A percentile compares a stretch with the other conserved stretches of the same genome.
Conservation (phyloP, 2,329 filamentous ascomycete species). For the Trichoderma sp. region DNA sequence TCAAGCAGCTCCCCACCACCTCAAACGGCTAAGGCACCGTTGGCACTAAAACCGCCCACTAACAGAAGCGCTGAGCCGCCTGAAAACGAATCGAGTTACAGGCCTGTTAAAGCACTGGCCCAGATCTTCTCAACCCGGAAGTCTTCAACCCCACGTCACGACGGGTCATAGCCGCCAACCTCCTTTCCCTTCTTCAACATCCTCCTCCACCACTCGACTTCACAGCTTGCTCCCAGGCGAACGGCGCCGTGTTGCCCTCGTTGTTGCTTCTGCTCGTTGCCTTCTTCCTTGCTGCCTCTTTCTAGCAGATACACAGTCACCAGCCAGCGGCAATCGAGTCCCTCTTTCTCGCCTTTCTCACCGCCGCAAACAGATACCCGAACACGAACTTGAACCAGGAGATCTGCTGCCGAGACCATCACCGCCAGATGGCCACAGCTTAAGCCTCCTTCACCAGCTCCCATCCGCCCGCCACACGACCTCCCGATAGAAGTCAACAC, state of each 20-base stretch:
- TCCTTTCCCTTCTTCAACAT: slow-evolving; percentile 17
- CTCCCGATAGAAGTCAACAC: background rate
- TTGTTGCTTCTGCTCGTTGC: background rate
- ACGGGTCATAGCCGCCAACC: slow-evolving; percentile 4
- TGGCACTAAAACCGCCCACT: slow-evolving; percentile 15
- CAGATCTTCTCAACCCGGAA: too few relatives aligned
- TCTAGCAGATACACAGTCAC: background rate
- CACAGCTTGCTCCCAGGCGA: background rate
- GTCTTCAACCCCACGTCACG: slow-evolving; percentile 26
- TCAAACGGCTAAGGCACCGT: background rate
- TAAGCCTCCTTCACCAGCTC: slow-evolving; percentile 7
- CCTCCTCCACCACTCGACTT: background rate
- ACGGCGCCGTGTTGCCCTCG: background rate
- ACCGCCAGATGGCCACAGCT: slow-evolving; percentile 22
- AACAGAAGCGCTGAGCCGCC: background rate
- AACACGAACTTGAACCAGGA: background rate
- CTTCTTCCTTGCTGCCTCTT: background rate
- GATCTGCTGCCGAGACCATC: slow-evolving; percentile 18
- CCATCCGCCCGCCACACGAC: background rate
- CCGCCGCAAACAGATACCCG: slow-evolving; percentile 3
- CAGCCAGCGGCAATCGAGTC: background rate
- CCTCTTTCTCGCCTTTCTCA: background rate
- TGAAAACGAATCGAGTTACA: slow-evolving; percentile 20
- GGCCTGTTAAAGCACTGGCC: background rate
- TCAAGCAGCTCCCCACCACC: slow-evolving; percentile 6